Percentiles rank a stretch among this genome's conserved stretches.
Conservation (phyloP, 495 filamentous ascomycete genomes). For the Apodospora peruviana region DNA sequence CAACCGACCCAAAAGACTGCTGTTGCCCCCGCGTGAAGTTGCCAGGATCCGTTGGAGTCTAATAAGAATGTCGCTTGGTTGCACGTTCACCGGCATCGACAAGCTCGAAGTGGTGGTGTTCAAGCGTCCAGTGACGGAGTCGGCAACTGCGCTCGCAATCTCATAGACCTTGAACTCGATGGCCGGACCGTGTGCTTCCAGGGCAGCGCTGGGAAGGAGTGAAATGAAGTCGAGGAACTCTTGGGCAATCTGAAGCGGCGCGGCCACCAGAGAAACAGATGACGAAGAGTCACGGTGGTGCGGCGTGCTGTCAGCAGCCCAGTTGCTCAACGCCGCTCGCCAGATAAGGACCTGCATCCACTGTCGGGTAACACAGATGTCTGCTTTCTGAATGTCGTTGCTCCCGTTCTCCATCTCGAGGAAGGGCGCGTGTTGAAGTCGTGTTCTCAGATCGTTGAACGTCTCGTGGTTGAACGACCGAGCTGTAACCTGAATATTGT, state of each 20-base stretch:
- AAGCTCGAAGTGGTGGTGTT: conserved; percentile 4
- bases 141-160: conserved; percentile 41
- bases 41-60: conserved; percentile 31
- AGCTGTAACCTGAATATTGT: conserved; percentile 4
- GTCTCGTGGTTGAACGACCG: conserved; percentile 17
- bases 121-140: conserved; percentile 30
- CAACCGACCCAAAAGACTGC: conserved; percentile 22
- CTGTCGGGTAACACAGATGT: conserved; percentile 41
- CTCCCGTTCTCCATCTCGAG: conserved; percentile 17
- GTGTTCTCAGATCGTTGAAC: conserved; percentile 26
- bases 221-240: conserved; percentile 35
- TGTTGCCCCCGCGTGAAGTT: conserved; percentile 30
- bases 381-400: conserved; percentile 40
- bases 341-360: conserved; percentile 46
- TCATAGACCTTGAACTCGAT: conserved; percentile 44
- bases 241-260: conserved; percentile 38
- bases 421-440: conserved; percentile 30
- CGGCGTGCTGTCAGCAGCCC: background rate
- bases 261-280: conserved; percentile 17
- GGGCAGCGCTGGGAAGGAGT: conserved; percentile 24
- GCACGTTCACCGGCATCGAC: conserved; percentile 8
- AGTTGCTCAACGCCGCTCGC: conserved; percentile 29
- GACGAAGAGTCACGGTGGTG: background rate
- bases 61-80: conserved; percentile 24
- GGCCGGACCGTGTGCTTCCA: conserved; percentile 12